These are phyloP conservation scores for Bruguiera gymnorhiza DNA, from an alignment of 345 rosid genomes.

Conservation along the genomic window DNA sequence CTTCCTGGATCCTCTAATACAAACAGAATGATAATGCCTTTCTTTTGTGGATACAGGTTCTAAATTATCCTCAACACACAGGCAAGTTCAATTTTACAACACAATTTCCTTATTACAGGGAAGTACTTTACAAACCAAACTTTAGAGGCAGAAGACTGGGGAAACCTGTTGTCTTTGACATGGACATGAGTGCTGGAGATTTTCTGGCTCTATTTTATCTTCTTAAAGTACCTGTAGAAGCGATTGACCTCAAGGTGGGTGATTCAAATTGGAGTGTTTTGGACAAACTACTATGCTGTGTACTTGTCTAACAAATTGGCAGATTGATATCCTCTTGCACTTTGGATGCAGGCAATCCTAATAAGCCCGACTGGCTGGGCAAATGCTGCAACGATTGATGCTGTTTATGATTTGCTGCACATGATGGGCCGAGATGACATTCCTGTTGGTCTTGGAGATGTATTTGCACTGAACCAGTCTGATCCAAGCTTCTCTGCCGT, in stretches of 20 bases:
- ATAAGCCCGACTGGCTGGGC: conserved; percentile 96
- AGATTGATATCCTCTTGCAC: neutral
- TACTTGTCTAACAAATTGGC: too few relatives aligned
- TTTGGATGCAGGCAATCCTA: conserved; percentile 58
- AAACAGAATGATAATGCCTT: neutral
- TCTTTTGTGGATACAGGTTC: conserved; percentile 40
- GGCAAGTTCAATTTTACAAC: conserved; percentile 71
- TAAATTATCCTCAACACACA: conserved; percentile 52
- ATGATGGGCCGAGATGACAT: conserved; percentile 99
- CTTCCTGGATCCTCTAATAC: too few relatives aligned
- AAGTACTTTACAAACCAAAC: conserved; percentile 58
- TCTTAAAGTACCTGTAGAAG: conserved; percentile 71
- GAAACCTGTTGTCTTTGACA: conserved; percentile 78
- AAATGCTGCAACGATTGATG: conserved; percentile 83
- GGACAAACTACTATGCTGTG: neutral
- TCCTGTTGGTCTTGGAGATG: conserved; percentile 74
- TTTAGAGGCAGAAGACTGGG: conserved; percentile 48
- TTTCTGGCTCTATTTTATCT: conserved; percentile 77
- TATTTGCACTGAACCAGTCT: conserved; percentile 66
- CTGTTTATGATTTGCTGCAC: conserved; percentile 78
- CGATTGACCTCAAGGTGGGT: conserved; percentile 64
- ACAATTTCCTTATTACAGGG: conserved; percentile 66
- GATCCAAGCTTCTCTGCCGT: conserved; percentile 42
- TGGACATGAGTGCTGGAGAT: conserved; percentile 98
- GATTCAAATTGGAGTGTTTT: neutral